These are phyloP conservation scores for Mrakia frigida DNA, from an alignment of 768 basidiomycete species.

Conservation along the genomic window DNA sequence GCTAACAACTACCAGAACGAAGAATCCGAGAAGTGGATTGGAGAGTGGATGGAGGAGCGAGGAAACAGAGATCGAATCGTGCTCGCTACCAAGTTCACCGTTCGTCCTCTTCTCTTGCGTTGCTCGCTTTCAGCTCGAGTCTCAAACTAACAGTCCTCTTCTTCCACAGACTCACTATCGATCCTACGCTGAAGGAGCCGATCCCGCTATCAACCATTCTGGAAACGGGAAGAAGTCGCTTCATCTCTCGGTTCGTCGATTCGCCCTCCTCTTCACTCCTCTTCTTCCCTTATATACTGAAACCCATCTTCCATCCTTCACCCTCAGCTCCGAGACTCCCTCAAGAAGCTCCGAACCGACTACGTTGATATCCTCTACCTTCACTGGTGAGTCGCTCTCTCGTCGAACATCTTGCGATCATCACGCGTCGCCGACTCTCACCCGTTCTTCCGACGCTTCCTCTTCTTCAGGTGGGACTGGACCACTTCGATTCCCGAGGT, in stretches of 20 bases:
- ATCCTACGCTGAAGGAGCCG: slow-evolving; percentile 13
- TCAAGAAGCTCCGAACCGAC: slow-evolving; percentile 36
- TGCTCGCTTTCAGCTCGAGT: background rate
- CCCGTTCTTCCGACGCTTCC: background rate
- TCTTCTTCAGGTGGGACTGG: slow-evolving; percentile 33
- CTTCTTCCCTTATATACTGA: too few species aligned
- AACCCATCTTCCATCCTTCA: too few species aligned
- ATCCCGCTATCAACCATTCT: slow-evolving; percentile 22
- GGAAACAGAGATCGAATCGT: slow-evolving; percentile 26
- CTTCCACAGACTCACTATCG: background rate
- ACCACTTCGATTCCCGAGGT: slow-evolving; percentile 36
- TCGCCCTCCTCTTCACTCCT: too few species aligned
- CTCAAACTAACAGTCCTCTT: too few species aligned
- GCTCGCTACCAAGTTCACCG: slow-evolving; percentile 29
- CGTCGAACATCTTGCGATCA: background rate
- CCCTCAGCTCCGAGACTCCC: slow-evolving; percentile 25
- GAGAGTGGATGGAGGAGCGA: slow-evolving; percentile 32
- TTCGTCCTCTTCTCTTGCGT: background rate
- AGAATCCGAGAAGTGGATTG: slow-evolving; percentile 31
- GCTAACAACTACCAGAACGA: slow-evolving; percentile 32
- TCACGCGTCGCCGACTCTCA: background rate
- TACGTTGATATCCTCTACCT: slow-evolving; percentile 37
- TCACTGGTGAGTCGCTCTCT: slow-evolving; percentile 31
- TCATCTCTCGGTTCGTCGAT: slow-evolving; percentile 29
- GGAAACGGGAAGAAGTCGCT: slow-evolving; percentile 34